phyloP scores from a whole-genome alignment of 2,329 filamentous ascomycete species.

The Metarhizium anisopliae region DNA sequence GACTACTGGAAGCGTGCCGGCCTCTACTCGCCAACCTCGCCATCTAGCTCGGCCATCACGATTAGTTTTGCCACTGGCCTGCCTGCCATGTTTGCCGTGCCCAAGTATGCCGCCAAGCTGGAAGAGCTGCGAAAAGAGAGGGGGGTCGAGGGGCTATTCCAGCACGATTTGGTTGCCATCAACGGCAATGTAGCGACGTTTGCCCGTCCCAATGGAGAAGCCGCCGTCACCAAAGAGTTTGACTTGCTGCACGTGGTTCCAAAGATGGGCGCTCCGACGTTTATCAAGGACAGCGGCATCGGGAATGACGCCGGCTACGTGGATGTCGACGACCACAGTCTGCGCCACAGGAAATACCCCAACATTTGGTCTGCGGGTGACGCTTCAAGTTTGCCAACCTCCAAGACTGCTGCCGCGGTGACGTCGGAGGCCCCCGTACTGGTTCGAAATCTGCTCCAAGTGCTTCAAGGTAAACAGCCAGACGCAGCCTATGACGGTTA shows the following conservation, averaged over 20 bases:
- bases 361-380: conserved; percentile 54
- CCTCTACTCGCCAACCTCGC: conserved; percentile 23
- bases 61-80: conserved; percentile 48
- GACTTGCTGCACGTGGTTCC: conserved; percentile 49
- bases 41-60: conserved; percentile 33
- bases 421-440: conserved; percentile 42
- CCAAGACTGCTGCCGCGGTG: conserved; percentile 46
- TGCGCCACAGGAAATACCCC: conserved; percentile 41
- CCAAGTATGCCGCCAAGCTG: conserved; percentile 47
- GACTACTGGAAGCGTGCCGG: conserved; percentile 48
- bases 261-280: conserved; percentile 49
- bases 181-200: conserved; percentile 46
- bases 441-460: conserved; percentile 36
- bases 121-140: conserved; percentile 44
- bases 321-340: conserved; percentile 45
- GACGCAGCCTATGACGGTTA: conserved; percentile 43
- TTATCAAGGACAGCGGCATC: conserved; percentile 42
- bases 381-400: conserved; percentile 49
- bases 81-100: conserved; percentile 50
- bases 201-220: conserved; percentile 30
- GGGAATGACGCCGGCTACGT: conserved; percentile 48
- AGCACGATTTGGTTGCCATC: conserved; percentile 45
- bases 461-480: conserved; percentile 34
- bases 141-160: conserved; percentile 48
- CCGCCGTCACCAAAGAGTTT: conserved; percentile 36